Base-by-base conservation (phyloP, 2,329 filamentous ascomycete species). In the Cadophora luteo-olivacea region DNA sequence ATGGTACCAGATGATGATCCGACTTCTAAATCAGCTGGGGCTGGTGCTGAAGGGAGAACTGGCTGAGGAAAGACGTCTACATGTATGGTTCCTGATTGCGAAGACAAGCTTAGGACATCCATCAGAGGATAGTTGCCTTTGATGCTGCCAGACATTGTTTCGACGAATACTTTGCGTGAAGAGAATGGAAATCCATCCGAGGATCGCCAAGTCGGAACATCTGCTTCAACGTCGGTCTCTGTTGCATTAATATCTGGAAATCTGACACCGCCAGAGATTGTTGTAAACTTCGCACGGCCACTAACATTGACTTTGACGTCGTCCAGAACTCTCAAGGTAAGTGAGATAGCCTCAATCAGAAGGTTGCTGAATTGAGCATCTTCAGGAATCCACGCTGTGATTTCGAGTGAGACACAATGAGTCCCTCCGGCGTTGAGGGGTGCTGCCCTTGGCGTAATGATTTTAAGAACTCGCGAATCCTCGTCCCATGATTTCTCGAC, bases 371-470 rank as follows among this genome's bases (percentile, higher is more conserved):
- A 70, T 41, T 74, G 38, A 24, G 70, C 69, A 69, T 73, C 66
- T 29, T 77, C 74, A n/a, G 76, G 77, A 52, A 78, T 65, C 75
- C 74, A 78, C 51, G 73, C 76, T 16, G 73, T 77, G 38, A 78
- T 72, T 45, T 73, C 73, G 11, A 78, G 19, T 29, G 73, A 76
- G 25, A 78, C 68, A 58, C 76, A 78, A 58, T 75, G 74, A 2
- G 51, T 66, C 4, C 54, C 62, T 29, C 41, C 22, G 14, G 57
- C 19, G 51, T 48, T 45, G 16, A 73, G 52, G n/a, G 51, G 60
- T 9, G 71, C 69, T 66, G 68, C 68, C 54, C 61, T 68, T 7
- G 77, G 77, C 2, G 75, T 77, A 33, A 67, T 72, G 24, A 78
- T 69, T 54, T 72, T 70, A 7, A 77, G 58, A 8, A 65, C 51